A percentile compares a stretch with the other conserved stretches of the same genome.
Conservation (phyloP, 805 yeast genomes). For the Metschnikowia koreensis region DNA sequence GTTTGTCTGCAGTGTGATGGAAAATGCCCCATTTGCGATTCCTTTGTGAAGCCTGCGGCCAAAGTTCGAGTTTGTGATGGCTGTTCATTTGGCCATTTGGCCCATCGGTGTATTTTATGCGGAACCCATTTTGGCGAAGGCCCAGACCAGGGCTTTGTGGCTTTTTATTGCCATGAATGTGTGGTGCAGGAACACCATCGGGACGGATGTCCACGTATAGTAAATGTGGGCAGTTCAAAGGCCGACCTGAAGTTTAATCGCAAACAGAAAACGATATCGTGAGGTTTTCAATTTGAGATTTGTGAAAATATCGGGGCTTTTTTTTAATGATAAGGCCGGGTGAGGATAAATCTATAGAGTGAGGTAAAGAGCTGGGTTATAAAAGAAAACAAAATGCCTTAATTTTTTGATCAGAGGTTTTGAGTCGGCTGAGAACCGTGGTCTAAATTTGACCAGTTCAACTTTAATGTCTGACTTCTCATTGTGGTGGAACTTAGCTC, state of each 20-base stretch:
- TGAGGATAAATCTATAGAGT: too few relatives aligned
- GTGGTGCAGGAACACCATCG: constrained; percentile 74
- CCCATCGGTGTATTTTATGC: constrained; percentile 75
- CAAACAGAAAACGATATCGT: not conserved
- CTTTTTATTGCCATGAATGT: constrained; percentile 85
- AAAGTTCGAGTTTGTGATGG: constrained; percentile 77
- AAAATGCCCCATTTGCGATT: constrained; percentile 86
- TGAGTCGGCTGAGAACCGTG: too few relatives aligned
- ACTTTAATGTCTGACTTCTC: too few relatives aligned
- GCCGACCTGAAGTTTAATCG: constrained; percentile 41
- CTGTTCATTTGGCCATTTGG: constrained; percentile 71
- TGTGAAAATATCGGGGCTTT: not conserved
- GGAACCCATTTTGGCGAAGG: constrained; percentile 61
- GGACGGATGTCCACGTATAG: constrained; percentile 88
- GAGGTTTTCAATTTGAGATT: not conserved
- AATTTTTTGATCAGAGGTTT: too few relatives aligned
- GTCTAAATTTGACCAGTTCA: too few relatives aligned
- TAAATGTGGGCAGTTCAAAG: constrained; percentile 76
- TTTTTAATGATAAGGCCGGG: too few relatives aligned
- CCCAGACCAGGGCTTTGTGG: constrained; percentile 38
- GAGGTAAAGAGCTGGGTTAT: too few relatives aligned
- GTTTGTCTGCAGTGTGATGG: constrained; percentile 90
- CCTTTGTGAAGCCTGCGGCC: constrained; percentile 68
- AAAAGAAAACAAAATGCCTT: too few relatives aligned
- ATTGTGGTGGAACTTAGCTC: too few relatives aligned